A percentile compares a stretch with the other conserved stretches of the same genome.
phyloP scores from a whole-genome alignment of 2,329 filamentous ascomycete genomes.

The Parastagonospora nodorum region DNA sequence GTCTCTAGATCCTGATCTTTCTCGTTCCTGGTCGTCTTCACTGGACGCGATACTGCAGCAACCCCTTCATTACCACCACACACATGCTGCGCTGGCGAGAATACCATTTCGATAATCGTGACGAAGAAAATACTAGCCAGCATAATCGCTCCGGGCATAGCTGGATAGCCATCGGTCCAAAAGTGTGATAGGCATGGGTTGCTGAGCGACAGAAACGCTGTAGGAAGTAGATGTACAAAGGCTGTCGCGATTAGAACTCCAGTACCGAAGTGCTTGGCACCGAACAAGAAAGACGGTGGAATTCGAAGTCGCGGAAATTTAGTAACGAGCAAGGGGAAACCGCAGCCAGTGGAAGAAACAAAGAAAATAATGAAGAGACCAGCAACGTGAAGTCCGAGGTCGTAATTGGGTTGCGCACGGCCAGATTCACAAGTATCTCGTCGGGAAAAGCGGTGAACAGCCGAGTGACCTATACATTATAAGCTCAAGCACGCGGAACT shows the following conservation, averaged over 20 bases:
- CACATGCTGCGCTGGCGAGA: slow-evolving; percentile 62
- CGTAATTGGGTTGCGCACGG: slow-evolving; percentile 29
- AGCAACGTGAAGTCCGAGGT: slow-evolving; percentile 36
- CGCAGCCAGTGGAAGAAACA: slow-evolving; percentile 55
- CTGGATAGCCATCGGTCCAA: slow-evolving; percentile 63
- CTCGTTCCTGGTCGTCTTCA: slow-evolving; percentile 3
- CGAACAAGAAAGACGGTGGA: slow-evolving; percentile 64
- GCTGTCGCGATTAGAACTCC: slow-evolving; percentile 83
- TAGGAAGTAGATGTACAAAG: slow-evolving; percentile 74
- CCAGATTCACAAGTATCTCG: slow-evolving; percentile 29
- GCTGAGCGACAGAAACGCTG: slow-evolving; percentile 56
- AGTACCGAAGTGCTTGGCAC: slow-evolving; percentile 65
- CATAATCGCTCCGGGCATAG: slow-evolving; percentile 67
- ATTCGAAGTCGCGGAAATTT: slow-evolving; percentile 65
- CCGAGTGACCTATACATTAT: slow-evolving; percentile 5
- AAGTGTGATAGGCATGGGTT: slow-evolving; percentile 60
- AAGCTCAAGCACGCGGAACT: background rate
- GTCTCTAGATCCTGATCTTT: background rate
- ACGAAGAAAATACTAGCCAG: slow-evolving; percentile 64
- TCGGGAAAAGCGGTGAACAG: slow-evolving; percentile 14
- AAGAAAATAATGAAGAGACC: slow-evolving; percentile 43
- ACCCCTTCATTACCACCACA: slow-evolving; percentile 58
- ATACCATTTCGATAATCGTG: slow-evolving; percentile 65
- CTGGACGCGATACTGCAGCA: slow-evolving; percentile 22
- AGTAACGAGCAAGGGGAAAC: slow-evolving; percentile 65